Percentiles rank a stretch among this genome's conserved stretches.
Conservation (phyloP, 2,329 filamentous ascomycete genomes). For the Amylocarpus encephaloides region DNA sequence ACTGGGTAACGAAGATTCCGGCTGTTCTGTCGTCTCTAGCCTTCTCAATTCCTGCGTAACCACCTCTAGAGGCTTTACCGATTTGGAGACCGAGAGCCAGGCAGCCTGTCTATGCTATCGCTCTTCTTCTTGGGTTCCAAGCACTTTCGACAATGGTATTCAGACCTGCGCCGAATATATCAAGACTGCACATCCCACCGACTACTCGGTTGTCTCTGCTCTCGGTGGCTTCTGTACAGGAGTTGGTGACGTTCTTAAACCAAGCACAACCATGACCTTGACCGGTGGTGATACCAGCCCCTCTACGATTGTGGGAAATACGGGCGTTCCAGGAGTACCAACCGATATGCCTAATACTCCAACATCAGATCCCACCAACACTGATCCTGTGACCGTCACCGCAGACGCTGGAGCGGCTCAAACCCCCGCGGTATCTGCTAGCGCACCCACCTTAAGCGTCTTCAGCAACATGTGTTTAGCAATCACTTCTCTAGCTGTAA, state of each 20-base stretch:
- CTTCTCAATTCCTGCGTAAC: constrained; percentile 1
- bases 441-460: neutral
- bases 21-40: constrained; percentile 3
- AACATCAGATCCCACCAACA: neutral
- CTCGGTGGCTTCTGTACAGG: constrained; percentile 13
- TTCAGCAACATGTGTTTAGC: too few species aligned
- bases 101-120: constrained; percentile 12
- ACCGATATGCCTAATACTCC: neutral
- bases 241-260: constrained; percentile 28
- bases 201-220: constrained; percentile 2
- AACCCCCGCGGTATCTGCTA: neutral
- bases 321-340: neutral
- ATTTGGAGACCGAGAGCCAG: neutral
- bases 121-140: constrained; percentile 2
- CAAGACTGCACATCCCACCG: constrained; percentile 6
- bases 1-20: neutral
- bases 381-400: neutral
- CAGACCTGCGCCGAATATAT: constrained; percentile 8
- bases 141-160: constrained; percentile 8
- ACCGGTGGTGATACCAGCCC: neutral
- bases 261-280: neutral
- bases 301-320: neutral
- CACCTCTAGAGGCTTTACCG: constrained; percentile 4
- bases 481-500: too few species aligned
- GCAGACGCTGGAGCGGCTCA: neutral